Evolutionary conservation across 1,139 yeast species (phyloP).

Genomic region (Lodderomyces orthopsilosis): DNA sequence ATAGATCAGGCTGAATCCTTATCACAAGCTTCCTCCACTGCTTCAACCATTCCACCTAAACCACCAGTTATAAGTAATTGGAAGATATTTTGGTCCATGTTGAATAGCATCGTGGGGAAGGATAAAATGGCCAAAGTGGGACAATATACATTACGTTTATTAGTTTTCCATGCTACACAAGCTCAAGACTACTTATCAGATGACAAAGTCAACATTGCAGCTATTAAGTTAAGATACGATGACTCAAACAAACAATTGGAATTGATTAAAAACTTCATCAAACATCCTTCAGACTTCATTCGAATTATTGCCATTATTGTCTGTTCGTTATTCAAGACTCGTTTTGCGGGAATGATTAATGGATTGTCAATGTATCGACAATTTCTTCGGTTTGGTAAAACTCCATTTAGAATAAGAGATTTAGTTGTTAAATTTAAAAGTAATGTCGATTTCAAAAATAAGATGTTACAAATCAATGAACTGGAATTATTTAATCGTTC

Average conservation of each 20-base stretch:
- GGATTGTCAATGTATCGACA: conserved; percentile 65
- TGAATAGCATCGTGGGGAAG: conserved; percentile 60
- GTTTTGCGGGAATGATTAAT: conserved; percentile 39
- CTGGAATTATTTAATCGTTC: conserved; percentile 35
- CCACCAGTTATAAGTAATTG: conserved; percentile 11
- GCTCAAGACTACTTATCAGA: conserved; percentile 39
- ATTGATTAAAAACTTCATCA: conserved; percentile 35
- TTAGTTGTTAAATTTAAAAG: conserved; percentile 22
- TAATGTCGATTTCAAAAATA: conserved; percentile 11
- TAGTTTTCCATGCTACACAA: conserved; percentile 47
- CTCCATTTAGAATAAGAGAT: conserved; percentile 55
- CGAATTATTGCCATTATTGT: conserved; percentile 32
- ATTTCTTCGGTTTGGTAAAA: conserved; percentile 66
- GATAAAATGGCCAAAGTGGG: conserved; percentile 67
- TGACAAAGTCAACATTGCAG: conserved; percentile 27
- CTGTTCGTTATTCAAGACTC: conserved; percentile 32
- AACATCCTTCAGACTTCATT: conserved; percentile 43
- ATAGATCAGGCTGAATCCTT: not conserved
- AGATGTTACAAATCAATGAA: conserved; percentile 20
- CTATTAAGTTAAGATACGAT: conserved; percentile 32
- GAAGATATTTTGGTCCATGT: conserved; percentile 51
- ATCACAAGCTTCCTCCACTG: not conserved
- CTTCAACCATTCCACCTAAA: not conserved
- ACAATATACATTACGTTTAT: conserved; percentile 55
- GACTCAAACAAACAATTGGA: conserved; percentile 33